Percentiles rank a stretch among this genome's conserved stretches.
These are phyloP conservation scores for Mycena pura DNA, from an alignment of 768 basidiomycete genomes.

Conservation along the genomic window DNA sequence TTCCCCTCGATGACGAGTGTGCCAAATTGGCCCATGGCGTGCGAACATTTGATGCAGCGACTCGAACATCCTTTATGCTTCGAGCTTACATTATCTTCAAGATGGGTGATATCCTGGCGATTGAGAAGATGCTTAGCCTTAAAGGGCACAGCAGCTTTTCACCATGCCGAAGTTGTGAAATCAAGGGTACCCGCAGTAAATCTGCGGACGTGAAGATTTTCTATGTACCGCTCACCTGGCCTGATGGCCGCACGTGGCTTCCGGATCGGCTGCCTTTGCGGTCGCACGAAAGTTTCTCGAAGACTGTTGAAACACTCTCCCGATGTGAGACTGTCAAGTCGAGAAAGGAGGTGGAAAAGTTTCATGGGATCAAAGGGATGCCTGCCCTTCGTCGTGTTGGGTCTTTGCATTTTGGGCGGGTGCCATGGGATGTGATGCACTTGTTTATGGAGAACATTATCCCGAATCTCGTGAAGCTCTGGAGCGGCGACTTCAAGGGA, in stretches of 20 bases:
- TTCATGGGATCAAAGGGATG: constrained; percentile 38
- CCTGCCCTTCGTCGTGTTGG: constrained; percentile 30
- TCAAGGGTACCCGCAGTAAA: constrained; percentile 28
- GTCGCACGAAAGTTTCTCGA: constrained; percentile 25
- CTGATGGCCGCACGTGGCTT: constrained; percentile 8
- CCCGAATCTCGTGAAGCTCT: constrained; percentile 18
- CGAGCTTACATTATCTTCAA: constrained; percentile 35
- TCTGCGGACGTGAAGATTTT: constrained; percentile 19
- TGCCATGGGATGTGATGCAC: constrained; percentile 57
- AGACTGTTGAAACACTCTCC: background rate
- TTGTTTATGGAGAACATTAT: constrained; percentile 48
- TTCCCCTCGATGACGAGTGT: background rate
- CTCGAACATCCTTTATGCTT: background rate
- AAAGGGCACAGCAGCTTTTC: constrained; percentile 44
- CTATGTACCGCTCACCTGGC: constrained; percentile 31
- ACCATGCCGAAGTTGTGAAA: constrained; percentile 43
- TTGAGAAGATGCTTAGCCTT: constrained; percentile 37
- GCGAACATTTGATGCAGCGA: background rate
- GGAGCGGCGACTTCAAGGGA: constrained; percentile 49
- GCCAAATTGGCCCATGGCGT: background rate
- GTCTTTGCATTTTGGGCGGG: too few species aligned
- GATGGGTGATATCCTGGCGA: constrained; percentile 39
- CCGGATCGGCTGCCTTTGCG: constrained; percentile 26
- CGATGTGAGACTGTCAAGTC: background rate
- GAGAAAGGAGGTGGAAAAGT: background rate